These are phyloP conservation scores for Erythrobasidium hasegawianum DNA, from an alignment of 1,284 basidiomycete genomes.

Conservation along the genomic window DNA sequence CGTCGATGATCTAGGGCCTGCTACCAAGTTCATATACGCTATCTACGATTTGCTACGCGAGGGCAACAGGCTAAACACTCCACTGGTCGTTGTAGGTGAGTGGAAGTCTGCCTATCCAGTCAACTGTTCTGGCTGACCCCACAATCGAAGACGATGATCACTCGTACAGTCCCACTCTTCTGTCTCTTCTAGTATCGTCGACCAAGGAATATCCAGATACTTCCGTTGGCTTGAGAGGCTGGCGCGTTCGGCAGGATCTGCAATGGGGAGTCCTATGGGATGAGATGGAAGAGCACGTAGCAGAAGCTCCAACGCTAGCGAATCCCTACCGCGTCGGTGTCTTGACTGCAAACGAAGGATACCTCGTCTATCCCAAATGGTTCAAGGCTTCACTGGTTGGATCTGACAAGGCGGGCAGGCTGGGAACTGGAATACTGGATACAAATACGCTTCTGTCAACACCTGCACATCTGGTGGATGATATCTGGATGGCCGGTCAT, in stretches of 20 bases:
- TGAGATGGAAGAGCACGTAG: slow-evolving; percentile 20
- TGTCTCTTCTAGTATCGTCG: slow-evolving; percentile 2
- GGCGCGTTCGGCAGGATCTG: slow-evolving; percentile 15
- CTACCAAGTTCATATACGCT: slow-evolving; percentile 28
- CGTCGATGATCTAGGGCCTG: slow-evolving; percentile 23
- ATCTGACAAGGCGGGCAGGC: too few relatives aligned
- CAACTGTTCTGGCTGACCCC: slow-evolving; percentile 1
- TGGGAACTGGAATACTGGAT: slow-evolving; percentile 9
- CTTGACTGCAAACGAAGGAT: slow-evolving; percentile 28
- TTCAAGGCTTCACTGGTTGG: not conserved
- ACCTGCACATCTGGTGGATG: slow-evolving; percentile 26
- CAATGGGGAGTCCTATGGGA: slow-evolving; percentile 27
- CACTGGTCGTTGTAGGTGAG: slow-evolving; percentile 25
- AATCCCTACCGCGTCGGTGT: slow-evolving; percentile 21
- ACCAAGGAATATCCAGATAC: not conserved
- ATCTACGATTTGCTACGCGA: slow-evolving; percentile 15
- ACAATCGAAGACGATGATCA: slow-evolving; percentile 25
- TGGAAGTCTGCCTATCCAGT: not conserved
- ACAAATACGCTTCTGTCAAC: not conserved
- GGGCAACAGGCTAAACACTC: not conserved
- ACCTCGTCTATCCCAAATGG: slow-evolving; percentile 18
- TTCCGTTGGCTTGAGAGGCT: slow-evolving; percentile 22
- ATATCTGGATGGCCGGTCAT: slow-evolving; percentile 33
- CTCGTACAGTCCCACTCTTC: slow-evolving; percentile 22
- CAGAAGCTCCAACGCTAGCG: slow-evolving; percentile 5